Base-by-base conservation (phyloP, 345 rosid species). In the Conringia planisiliqua region DNA sequence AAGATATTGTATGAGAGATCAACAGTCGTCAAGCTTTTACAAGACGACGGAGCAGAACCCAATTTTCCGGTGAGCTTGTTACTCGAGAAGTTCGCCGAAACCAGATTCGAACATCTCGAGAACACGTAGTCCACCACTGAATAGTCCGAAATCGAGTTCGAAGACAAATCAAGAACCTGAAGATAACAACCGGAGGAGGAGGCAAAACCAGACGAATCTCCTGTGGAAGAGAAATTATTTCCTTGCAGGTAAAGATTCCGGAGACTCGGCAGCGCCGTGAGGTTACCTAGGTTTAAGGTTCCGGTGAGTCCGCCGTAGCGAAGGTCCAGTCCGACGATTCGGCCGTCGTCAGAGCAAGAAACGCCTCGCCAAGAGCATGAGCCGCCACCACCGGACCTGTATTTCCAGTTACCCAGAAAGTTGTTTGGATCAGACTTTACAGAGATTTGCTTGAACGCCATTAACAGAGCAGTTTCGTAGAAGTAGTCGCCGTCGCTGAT, bases 331-430 rank as follows among this genome's bases (percentile, higher is more conserved):
- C 86, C 66, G 8, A 80, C 32, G 38, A 89, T 88, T 6, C 72
- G 77, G 70, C 90, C 85, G 33, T 72, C 84, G 7, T 0, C 3
- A 29, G 91, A 86, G 80, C 97, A 93, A 35, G 83, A 78, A 51
- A 90, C 87, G 43, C 98, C 98, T 29, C n/a, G 70, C 97, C 97
- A 89, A 5, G 83, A 79, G 38, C 97, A 89, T 2, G 90, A 85
- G 0, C 29, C 77, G 0, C 29, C 77, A 54, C 9, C 57, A 7
- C 64, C 51, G 24, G 90, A 82, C 64, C 47, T 66, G 20, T 82
- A 39, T 24, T 75, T 78, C 98, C 98, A 93, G 75, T 81, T 81
- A 38, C 80, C 55, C 29, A 93, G 73, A 54, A 61, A 38, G 42
- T 81, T 80, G 6, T 79, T 76, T 0, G 96, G 93, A 80, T 93